phyloP scores from a whole-genome alignment of 306 rosid genomes.

The Rosa persica region DNA sequence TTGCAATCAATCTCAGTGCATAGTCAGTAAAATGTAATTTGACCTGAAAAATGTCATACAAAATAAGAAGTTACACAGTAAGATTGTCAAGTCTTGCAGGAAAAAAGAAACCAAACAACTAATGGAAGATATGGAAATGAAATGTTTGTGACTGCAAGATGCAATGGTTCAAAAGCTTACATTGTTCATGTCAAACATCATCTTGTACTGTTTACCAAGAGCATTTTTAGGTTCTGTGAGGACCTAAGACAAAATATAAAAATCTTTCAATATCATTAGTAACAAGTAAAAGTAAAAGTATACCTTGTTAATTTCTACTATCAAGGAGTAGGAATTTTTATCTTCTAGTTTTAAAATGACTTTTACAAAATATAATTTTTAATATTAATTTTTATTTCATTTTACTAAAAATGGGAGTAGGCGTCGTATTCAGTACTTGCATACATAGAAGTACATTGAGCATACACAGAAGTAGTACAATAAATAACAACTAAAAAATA shows the following conservation, averaged over 20 bases:
- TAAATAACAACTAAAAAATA: neutral
- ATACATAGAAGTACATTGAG: neutral
- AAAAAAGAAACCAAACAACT: neutral
- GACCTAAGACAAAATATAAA: slow-evolving; percentile 37
- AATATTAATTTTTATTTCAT: neutral
- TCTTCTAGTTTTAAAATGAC: neutral
- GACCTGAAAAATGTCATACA: slow-evolving; percentile 44
- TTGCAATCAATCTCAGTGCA: slow-evolving; percentile 65
- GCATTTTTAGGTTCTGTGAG: slow-evolving; percentile 73
- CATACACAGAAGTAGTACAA: neutral
- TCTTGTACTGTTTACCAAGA: slow-evolving; percentile 64
- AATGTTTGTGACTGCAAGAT: slow-evolving; percentile 1
- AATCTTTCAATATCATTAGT: slow-evolving; percentile 8
- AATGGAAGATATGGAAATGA: neutral
- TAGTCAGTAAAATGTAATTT: slow-evolving; percentile 50
- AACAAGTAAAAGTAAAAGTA: slow-evolving; percentile 1
- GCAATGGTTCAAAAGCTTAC: slow-evolving; percentile 38
- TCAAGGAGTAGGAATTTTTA: neutral
- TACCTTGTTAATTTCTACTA: neutral
- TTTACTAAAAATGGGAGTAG: neutral
- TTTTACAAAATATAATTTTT: neutral
- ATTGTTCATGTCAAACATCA: slow-evolving; percentile 68
- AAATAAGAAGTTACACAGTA: slow-evolving; percentile 14
- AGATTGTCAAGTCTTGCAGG: neutral
- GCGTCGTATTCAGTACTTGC: neutral